phyloP scores from a whole-genome alignment of 2,329 filamentous ascomycete species.

The Paracorniculantispora psalliotae region DNA sequence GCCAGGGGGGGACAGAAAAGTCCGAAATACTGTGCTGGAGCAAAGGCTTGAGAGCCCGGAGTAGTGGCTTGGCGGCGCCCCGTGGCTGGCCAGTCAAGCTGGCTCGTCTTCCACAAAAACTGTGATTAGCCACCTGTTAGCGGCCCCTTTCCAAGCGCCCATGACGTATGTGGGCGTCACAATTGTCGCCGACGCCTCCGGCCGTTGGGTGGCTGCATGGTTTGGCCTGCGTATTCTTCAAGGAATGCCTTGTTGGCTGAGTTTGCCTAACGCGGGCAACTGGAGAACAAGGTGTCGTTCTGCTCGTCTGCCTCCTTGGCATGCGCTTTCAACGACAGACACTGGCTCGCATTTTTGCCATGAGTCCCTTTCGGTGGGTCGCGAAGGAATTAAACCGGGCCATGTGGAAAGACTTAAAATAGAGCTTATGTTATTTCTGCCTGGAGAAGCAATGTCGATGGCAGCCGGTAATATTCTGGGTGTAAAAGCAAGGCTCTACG shows the following conservation, averaged over 20 bases:
- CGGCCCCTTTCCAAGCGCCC: background rate
- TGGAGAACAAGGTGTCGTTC: background rate
- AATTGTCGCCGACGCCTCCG: conserved; percentile 2
- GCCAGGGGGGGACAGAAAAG: background rate
- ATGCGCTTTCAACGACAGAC: background rate
- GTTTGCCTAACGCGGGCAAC: background rate
- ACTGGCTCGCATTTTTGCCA: background rate
- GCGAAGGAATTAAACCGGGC: background rate
- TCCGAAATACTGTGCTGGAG: background rate
- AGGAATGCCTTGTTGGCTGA: background rate
- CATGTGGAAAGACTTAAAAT: conserved; percentile 5
- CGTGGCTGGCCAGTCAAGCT: background rate
- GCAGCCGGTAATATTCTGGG: background rate
- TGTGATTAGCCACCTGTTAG: background rate
- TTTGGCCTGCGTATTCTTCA: background rate
- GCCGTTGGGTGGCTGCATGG: background rate
- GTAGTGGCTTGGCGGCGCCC: conserved; percentile 9
- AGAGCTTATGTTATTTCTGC: conserved; percentile 2
- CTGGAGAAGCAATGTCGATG: background rate
- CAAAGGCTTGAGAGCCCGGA: conserved; percentile 4
- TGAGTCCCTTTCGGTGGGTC: background rate
- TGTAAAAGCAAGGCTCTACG: background rate
- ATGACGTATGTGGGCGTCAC: conserved; percentile 4
- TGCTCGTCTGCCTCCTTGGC: background rate
- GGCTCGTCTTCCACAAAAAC: background rate